These are phyloP conservation scores for Quercus robur DNA, from an alignment of 306 rosid species.

Conservation along the genomic window DNA sequence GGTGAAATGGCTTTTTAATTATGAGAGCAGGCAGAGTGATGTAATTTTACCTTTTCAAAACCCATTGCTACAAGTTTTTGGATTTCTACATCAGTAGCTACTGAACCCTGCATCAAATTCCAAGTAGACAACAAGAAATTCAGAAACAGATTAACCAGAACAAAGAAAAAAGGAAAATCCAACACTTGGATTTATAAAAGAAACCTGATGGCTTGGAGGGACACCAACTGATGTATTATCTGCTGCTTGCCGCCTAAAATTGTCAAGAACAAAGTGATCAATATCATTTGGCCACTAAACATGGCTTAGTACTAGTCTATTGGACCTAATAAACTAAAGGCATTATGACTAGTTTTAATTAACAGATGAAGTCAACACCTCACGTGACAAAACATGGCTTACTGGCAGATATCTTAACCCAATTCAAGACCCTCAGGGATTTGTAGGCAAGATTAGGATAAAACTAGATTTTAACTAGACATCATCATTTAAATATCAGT, in stretches of 20 bases:
- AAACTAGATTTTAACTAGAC: neutral
- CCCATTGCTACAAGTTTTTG: conserved; percentile 88
- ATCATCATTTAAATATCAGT: neutral
- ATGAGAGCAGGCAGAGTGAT: neutral
- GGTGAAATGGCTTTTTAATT: neutral
- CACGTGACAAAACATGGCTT: neutral
- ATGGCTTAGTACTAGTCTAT: neutral
- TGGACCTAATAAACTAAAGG: neutral
- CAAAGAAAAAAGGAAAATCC: conserved; percentile 8
- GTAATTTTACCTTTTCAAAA: conserved; percentile 75
- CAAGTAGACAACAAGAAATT: conserved; percentile 12
- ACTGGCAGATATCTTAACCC: neutral
- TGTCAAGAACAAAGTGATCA: conserved; percentile 16
- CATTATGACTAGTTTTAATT: neutral
- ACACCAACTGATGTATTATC: conserved; percentile 36
- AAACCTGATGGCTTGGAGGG: conserved; percentile 70
- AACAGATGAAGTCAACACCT: neutral
- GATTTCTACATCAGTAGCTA: conserved; percentile 70
- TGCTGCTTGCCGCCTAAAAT: conserved; percentile 46
- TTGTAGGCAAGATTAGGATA: neutral
- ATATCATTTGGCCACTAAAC: conserved; percentile 11
- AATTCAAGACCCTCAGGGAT: neutral
- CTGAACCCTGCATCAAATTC: conserved; percentile 50
- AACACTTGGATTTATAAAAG: neutral
- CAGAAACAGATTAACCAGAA: conserved; percentile 23